A percentile compares a stretch with the other conserved stretches of the same genome.
phyloP scores from a whole-genome alignment of 2,329 filamentous ascomycete genomes.

The Epichloe amarillans region DNA sequence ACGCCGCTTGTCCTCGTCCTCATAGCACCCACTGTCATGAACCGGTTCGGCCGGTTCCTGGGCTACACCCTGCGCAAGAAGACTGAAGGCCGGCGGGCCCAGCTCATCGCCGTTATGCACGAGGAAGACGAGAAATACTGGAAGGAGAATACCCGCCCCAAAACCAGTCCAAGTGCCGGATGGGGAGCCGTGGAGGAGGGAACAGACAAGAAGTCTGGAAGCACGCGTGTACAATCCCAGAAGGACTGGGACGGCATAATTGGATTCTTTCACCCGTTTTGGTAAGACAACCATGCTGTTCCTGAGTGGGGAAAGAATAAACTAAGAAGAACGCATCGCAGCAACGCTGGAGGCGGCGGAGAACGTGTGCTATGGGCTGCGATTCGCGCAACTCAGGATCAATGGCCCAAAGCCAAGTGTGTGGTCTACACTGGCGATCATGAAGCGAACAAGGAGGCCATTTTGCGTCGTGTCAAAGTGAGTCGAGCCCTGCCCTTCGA shows the following conservation, averaged over 20 bases:
- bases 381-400: slow-evolving; percentile 75
- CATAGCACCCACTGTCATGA: slow-evolving; percentile 13
- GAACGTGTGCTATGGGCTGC: slow-evolving; percentile 95
- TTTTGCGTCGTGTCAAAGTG: slow-evolving; percentile 66
- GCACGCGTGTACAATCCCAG: slow-evolving; percentile 21
- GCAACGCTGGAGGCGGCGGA: slow-evolving; percentile 90
- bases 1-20: slow-evolving; percentile 13
- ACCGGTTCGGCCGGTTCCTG: slow-evolving; percentile 27
- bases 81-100: slow-evolving; percentile 46
- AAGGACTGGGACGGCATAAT: slow-evolving; percentile 71
- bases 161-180: slow-evolving; percentile 39
- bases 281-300: slow-evolving; percentile 37
- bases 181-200: slow-evolving; percentile 60
- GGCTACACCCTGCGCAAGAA: slow-evolving; percentile 51
- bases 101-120: slow-evolving; percentile 40
- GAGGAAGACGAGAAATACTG: slow-evolving; percentile 28
- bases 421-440: slow-evolving; percentile 94
- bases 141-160: slow-evolving; percentile 21
- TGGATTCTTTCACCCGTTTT: slow-evolving; percentile 97
- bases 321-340: slow-evolving; percentile 20
- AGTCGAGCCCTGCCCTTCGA: slow-evolving; percentile 5
- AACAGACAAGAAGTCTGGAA: slow-evolving; percentile 30
- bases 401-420: slow-evolving; percentile 80
- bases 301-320: background rate
- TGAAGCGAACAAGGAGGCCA: slow-evolving; percentile 66